Conservation (phyloP, 164 flowering plant species). For the Platanus orientalis region DNA sequence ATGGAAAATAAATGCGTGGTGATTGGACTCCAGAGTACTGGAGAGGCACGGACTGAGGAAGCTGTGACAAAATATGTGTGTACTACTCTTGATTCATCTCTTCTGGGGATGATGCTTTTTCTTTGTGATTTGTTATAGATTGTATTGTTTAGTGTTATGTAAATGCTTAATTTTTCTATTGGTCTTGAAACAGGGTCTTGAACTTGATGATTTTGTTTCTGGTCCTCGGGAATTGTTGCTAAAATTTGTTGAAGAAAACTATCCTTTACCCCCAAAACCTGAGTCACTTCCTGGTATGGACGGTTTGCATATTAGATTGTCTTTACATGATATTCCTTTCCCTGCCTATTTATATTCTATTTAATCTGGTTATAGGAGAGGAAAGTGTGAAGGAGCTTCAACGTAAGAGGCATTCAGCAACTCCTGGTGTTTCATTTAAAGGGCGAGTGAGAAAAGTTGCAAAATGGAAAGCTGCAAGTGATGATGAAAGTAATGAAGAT, state of each 20-base stretch:
- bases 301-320: background rate
- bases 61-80: slow-evolving; percentile 92
- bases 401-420: slow-evolving; percentile 77
- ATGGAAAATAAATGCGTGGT: slow-evolving; percentile 81
- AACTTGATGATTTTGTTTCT: slow-evolving; percentile 94
- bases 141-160: background rate
- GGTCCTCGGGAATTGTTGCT: slow-evolving; percentile 97
- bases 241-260: slow-evolving; percentile 92
- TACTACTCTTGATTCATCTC: slow-evolving; percentile 6
- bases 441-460: slow-evolving; percentile 91
- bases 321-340: background rate
- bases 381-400: slow-evolving; percentile 82
- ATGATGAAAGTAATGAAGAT: slow-evolving; percentile 67
- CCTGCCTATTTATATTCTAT: background rate
- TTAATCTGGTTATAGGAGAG: slow-evolving; percentile 41
- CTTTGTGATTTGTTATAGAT: background rate
- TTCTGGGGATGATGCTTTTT: slow-evolving; percentile 1
- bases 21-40: slow-evolving; percentile 97
- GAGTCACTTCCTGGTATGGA: slow-evolving; percentile 56
- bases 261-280: slow-evolving; percentile 92
- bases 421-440: slow-evolving; percentile 72
- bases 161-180: slow-evolving; percentile 6
- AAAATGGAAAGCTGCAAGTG: slow-evolving; percentile 60
- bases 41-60: slow-evolving; percentile 99
- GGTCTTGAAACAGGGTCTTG: slow-evolving; percentile 55